Percentiles rank a stretch among this genome's conserved stretches.
phyloP scores from a whole-genome alignment of 176 grass and related monocot species.

The Oryza officinalis region DNA sequence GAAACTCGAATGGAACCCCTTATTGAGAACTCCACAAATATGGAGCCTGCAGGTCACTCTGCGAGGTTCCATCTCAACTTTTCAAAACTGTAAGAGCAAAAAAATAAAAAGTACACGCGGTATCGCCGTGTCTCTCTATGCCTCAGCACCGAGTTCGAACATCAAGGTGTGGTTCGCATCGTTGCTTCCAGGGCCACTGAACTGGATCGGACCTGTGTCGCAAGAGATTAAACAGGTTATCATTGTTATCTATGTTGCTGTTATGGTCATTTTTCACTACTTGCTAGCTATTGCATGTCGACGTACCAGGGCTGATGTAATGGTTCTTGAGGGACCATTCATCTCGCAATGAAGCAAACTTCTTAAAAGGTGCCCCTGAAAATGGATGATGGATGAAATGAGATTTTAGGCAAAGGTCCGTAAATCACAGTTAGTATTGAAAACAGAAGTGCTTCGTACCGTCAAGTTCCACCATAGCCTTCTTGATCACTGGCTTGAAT shows the following conservation, averaged over 20 bases:
- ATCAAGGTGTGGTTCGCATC: slow-evolving; percentile 87
- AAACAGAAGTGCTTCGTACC: slow-evolving; percentile 47
- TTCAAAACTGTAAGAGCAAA: slow-evolving; percentile 44
- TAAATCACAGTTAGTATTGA: not conserved
- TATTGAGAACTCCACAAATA: slow-evolving; percentile 42
- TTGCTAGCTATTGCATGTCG: not conserved
- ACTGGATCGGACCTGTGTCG: slow-evolving; percentile 80
- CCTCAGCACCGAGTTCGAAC: slow-evolving; percentile 68
- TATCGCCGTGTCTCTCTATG: slow-evolving; percentile 26
- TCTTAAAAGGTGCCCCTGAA: slow-evolving; percentile 82
- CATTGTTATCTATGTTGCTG: slow-evolving; percentile 3
- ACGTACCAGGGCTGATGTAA: slow-evolving; percentile 95
- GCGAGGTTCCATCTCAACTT: slow-evolving; percentile 18
- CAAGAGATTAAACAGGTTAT: not conserved
- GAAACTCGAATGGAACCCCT: slow-evolving; percentile 29
- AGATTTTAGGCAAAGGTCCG: not conserved
- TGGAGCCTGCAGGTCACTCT: not conserved
- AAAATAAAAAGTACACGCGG: not conserved
- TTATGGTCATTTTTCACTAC: not conserved
- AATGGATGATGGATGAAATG: slow-evolving; percentile 28
- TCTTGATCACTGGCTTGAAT: slow-evolving; percentile 99
- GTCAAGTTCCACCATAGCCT: slow-evolving; percentile 99
- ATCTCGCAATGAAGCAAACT: slow-evolving; percentile 83
- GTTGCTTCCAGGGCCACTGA: slow-evolving; percentile 78
- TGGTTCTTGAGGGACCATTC: slow-evolving; percentile 89